Conservation (phyloP, 192 early-diverging fungal genomes). For the Entomortierella beljakovae region DNA sequence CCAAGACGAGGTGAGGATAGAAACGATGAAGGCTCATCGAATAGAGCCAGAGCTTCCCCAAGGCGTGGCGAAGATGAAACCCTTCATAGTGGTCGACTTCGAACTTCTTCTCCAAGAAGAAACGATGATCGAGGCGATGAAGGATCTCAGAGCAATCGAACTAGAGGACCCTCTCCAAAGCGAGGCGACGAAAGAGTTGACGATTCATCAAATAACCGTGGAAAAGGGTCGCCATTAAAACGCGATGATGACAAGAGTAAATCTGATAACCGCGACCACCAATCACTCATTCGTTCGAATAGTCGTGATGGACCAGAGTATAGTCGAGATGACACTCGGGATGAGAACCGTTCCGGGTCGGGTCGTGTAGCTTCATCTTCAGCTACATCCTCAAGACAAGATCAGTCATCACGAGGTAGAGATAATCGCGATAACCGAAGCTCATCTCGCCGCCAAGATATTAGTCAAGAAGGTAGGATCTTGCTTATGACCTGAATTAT, state of each 20-base stretch:
- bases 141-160: neutral
- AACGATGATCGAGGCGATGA: conserved; percentile 15
- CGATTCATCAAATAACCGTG: neutral
- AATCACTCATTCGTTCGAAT: neutral
- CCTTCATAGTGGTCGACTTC: conserved; percentile 1
- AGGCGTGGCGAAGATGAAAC: conserved; percentile 12
- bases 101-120: conserved; percentile 13
- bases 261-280: conserved; percentile 4
- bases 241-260: conserved; percentile 5
- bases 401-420: neutral
- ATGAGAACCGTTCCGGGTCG: neutral
- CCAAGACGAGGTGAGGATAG: conserved; percentile 18
- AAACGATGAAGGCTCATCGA: neutral
- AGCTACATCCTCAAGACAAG: conserved; percentile 8
- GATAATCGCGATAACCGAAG: conserved; percentile 15
- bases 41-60: neutral
- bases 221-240: neutral
- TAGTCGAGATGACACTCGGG: neutral
- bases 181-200: conserved; percentile 6
- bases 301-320: neutral
- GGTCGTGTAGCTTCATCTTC: neutral
- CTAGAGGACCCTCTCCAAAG: neutral
- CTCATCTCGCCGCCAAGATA: conserved; percentile 28
- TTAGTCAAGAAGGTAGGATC: conserved; percentile 19
- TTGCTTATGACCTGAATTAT: neutral